Evolutionary conservation across 2,329 filamentous ascomycete genomes (phyloP).

Genomic region (Aspergillus hiratsukae): DNA sequence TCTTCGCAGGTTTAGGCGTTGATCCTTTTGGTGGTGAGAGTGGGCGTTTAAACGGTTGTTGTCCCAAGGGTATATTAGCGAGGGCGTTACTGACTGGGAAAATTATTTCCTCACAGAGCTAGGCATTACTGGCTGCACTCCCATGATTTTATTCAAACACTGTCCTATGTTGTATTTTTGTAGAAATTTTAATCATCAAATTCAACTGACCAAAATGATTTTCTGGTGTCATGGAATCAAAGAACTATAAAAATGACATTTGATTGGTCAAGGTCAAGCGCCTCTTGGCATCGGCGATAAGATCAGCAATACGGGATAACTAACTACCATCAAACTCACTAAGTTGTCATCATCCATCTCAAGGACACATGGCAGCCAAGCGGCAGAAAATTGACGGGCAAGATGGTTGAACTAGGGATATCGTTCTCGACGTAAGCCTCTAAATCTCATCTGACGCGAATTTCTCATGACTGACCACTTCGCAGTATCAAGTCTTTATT

Average conservation of each 20-base stretch:
- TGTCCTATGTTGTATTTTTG: not conserved
- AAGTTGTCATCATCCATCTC: not conserved
- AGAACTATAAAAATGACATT: not conserved
- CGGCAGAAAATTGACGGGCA: constrained; percentile 1
- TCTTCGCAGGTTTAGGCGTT: constrained; percentile 19
- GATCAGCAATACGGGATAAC: constrained; percentile 5
- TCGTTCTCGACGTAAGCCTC: constrained; percentile 29
- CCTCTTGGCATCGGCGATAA: constrained; percentile 15
- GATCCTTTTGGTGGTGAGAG: not conserved
- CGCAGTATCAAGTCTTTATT: constrained; percentile 39
- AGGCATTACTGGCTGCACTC: not conserved
- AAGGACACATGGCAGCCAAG: not conserved
- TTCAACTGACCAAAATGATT: not conserved
- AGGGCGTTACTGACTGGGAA: not conserved
- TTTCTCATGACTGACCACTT: not conserved
- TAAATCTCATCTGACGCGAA: constrained; percentile 1
- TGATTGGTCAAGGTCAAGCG: constrained; percentile 3
- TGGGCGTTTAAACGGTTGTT: not conserved
- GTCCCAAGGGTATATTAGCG: not conserved
- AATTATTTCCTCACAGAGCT: not conserved
- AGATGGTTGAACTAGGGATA: constrained; percentile 26
- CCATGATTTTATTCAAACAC: constrained; percentile 1
- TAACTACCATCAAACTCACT: not conserved
- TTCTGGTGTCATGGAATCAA: not conserved
- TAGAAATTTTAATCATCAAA: not conserved